Evolutionary conservation across 352 stramenopile species (phyloP), one percentile per base, ranked within the genome.

Genomic region (Phytophthora litchii): DNA sequence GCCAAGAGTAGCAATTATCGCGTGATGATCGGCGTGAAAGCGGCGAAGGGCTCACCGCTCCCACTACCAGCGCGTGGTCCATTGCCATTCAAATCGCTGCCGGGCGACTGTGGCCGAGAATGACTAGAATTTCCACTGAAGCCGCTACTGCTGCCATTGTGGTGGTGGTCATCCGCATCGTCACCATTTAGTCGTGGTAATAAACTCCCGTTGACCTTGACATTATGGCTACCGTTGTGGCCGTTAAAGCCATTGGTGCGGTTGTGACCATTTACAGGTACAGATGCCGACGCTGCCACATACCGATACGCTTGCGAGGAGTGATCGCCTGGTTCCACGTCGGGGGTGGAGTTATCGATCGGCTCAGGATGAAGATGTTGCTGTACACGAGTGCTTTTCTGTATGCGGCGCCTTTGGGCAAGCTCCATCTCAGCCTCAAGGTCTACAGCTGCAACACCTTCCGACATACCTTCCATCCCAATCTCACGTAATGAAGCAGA

Each of bases 11-110:
- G 27, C 27, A 31, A 60, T 76, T 91, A 95, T 67, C 80, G 72
- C 14, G 84, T 89, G 61, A 95, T 93, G 57, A 95, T 95, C 31
- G 84, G 86, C 25, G 86, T 95, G 54, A 95, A 95, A 20, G 80
- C 53, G 2, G 86, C 85, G 57, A 95, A 95, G 1, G 86, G 86
- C 54, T 95, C 86, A 37, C 74, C 55, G 14, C 63, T 44, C 11
- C 62, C 57, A 32, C 40, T 51, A 17, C 55, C 23, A 12, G 43
- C 47, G 12, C 44, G 67, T n/a, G 58, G 59, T 35, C 16, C 43
- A 20, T 54, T 64, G 27, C 72, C 74, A 44, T 79, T 79, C 9
- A 69, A 17, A 43, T 37, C 27, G 27, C 37, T 61, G 25, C 25
- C 35, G 2, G 41, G 13, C 4, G 37, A 50, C 12, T 34, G n/a